Evolutionary conservation across 306 rosid species (phyloP).

Genomic region (Fagus sylvatica): DNA sequence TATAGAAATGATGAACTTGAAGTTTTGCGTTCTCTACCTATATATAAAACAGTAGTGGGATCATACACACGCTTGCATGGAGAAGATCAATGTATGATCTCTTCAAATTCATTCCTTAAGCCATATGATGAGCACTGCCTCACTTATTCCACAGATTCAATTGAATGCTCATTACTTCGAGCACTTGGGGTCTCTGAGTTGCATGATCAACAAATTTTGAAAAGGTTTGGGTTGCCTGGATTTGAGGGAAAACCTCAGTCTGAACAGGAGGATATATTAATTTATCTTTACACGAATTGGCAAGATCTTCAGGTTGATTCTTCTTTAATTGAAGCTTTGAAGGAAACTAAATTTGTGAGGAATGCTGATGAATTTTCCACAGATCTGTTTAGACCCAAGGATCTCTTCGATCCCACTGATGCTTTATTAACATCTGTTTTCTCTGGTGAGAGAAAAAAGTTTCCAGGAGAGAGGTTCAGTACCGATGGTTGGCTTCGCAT

Average conservation of each 20-base stretch:
- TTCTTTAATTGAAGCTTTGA: conserved; percentile 66
- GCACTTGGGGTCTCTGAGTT: conserved; percentile 82
- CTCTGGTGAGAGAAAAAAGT: conserved; percentile 82
- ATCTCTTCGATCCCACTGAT: conserved; percentile 87
- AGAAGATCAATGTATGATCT: conserved; percentile 79
- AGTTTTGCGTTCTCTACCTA: conserved; percentile 74
- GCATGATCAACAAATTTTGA: conserved; percentile 81
- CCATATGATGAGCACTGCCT: conserved; percentile 82
- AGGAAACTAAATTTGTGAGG: conserved; percentile 79
- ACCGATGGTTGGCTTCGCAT: conserved; percentile 89
- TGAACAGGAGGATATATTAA: conserved; percentile 74
- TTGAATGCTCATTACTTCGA: conserved; percentile 68
- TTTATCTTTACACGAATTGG: conserved; percentile 80
- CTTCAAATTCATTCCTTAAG: conserved; percentile 79
- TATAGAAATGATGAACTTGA: conserved; percentile 74
- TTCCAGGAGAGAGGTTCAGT: conserved; percentile 94
- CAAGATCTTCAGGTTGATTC: conserved; percentile 80
- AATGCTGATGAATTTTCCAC: conserved; percentile 84
- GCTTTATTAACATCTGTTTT: conserved; percentile 80
- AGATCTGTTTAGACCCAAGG: conserved; percentile 69
- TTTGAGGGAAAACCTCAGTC: conserved; percentile 70
- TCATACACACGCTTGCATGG: conserved; percentile 71
- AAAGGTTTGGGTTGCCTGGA: conserved; percentile 83
- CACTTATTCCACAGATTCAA: conserved; percentile 64
- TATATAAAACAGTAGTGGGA: conserved; percentile 86